Evolutionary conservation across 2,329 filamentous ascomycete species (phyloP).

Genomic region (Neonectria punicea): DNA sequence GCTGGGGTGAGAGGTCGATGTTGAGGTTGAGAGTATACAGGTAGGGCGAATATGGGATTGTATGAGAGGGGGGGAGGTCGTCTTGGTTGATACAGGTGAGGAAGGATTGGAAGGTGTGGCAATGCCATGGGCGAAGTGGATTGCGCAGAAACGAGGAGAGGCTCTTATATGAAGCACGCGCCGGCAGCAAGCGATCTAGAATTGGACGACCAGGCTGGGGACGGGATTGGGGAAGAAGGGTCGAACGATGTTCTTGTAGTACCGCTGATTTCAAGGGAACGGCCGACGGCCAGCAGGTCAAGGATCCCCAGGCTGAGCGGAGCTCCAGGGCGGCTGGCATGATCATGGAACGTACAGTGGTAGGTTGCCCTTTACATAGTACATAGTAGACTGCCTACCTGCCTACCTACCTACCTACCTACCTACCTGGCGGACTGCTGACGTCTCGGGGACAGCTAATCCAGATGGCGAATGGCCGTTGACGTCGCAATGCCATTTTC

Average conservation of each 20-base stretch:
- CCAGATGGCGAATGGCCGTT: constrained; percentile 43
- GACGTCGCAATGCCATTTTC: constrained; percentile 43
- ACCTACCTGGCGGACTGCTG: constrained; percentile 30
- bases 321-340: constrained; percentile 42
- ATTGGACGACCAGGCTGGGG: constrained; percentile 36
- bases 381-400: too few species aligned
- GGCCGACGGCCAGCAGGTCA: constrained; percentile 41
- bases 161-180: constrained; percentile 40
- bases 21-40: not conserved
- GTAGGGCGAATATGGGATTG: not conserved
- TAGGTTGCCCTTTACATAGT: constrained; percentile 38
- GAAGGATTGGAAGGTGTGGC: not conserved
- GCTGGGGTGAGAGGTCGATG: not conserved
- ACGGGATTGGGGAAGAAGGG: constrained; percentile 30
- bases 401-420: too few species aligned
- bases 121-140: constrained; percentile 27
- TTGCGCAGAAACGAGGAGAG: constrained; percentile 29
- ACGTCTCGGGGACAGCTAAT: constrained; percentile 42
- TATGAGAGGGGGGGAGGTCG: not conserved
- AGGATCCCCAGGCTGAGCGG: constrained; percentile 42
- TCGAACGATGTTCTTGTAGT: constrained; percentile 45
- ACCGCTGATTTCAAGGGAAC: constrained; percentile 30
- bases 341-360: constrained; percentile 25
- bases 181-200: constrained; percentile 40
- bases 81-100: not conserved